Percentiles rank a stretch among this genome's conserved stretches.
phyloP scores from a whole-genome alignment of 2,329 filamentous ascomycete species.

The Phialocephala subalpina region DNA sequence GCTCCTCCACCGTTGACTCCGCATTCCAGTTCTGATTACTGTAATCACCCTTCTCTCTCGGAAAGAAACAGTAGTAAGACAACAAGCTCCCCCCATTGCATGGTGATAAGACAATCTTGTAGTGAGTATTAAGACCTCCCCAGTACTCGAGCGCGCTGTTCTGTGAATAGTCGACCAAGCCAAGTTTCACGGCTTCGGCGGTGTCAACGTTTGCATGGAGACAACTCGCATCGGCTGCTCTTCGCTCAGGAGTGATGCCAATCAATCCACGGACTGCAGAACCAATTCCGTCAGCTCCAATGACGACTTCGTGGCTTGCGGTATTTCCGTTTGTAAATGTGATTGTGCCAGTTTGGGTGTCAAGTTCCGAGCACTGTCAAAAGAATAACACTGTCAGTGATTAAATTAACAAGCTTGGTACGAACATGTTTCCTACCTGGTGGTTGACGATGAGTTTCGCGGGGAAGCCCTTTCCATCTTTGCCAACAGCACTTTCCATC shows the following conservation, averaged over 20 bases:
- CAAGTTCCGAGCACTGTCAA: conserved; percentile 44
- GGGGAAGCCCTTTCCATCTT: conserved; percentile 62
- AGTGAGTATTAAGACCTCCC: conserved; percentile 71
- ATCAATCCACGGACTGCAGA: conserved; percentile 65
- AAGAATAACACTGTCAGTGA: conserved; percentile 1
- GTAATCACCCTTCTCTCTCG: conserved; percentile 62
- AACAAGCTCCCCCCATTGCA: conserved; percentile 71
- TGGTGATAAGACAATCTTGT: conserved; percentile 76
- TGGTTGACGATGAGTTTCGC: conserved; percentile 65
- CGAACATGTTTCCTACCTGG: conserved; percentile 47
- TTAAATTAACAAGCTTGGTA: conserved; percentile 38
- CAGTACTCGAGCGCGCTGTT: conserved; percentile 73
- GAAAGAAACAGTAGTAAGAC: conserved; percentile 77
- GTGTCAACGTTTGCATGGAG: conserved; percentile 71
- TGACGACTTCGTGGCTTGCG: conserved; percentile 43
- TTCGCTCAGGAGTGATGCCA: conserved; percentile 65
- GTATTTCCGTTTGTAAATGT: conserved; percentile 43
- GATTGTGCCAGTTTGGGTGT: conserved; percentile 57
- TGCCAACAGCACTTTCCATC: conserved; percentile 63
- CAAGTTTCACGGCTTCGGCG: conserved; percentile 64
- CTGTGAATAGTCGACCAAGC: conserved; percentile 68
- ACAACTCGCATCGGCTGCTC: conserved; percentile 67
- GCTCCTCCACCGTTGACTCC: conserved; percentile 62
- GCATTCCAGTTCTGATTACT: conserved; percentile 65
- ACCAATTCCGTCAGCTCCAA: conserved; percentile 61